These are phyloP conservation scores for Alternaria panax DNA, from an alignment of 2,329 filamentous ascomycete species.

Conservation along the genomic window DNA sequence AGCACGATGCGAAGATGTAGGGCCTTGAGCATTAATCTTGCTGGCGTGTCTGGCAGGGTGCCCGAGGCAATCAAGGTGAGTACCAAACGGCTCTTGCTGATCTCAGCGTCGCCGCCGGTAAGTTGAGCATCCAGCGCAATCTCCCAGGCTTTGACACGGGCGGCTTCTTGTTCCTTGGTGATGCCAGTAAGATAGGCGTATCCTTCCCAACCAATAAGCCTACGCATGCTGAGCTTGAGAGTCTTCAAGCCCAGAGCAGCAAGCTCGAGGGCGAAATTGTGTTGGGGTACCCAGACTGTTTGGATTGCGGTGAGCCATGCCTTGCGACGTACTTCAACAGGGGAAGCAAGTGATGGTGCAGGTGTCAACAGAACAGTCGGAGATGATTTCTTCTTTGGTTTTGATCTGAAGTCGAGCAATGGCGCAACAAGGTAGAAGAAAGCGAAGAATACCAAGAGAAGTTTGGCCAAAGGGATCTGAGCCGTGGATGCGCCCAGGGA, in stretches of 20 bases:
- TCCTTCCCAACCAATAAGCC: constrained; percentile 75
- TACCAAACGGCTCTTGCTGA: constrained; percentile 85
- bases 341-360: constrained; percentile 77
- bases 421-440: constrained; percentile 65
- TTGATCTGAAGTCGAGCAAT: constrained; percentile 64
- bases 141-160: constrained; percentile 88
- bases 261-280: constrained; percentile 85
- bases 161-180: constrained; percentile 83
- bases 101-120: constrained; percentile 86
- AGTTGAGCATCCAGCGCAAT: constrained; percentile 94
- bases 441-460: constrained; percentile 60
- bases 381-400: constrained; percentile 58
- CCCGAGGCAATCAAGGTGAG: constrained; percentile 87
- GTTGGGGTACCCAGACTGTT: constrained; percentile 87
- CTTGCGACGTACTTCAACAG: constrained; percentile 83
- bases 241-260: constrained; percentile 82
- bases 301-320: constrained; percentile 95
- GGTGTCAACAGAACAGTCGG: constrained; percentile 52
- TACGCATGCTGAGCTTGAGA: constrained; percentile 80
- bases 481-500: constrained; percentile 42
- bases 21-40: constrained; percentile 87
- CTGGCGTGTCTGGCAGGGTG: constrained; percentile 83
- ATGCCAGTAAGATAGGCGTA: constrained; percentile 82
- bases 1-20: constrained; percentile 89
- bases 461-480: constrained; percentile 57